A percentile compares a stretch with the other conserved stretches of the same genome.
phyloP scores from a whole-genome alignment of 1,284 basidiomycete species.

The Austroboletus niveus region DNA sequence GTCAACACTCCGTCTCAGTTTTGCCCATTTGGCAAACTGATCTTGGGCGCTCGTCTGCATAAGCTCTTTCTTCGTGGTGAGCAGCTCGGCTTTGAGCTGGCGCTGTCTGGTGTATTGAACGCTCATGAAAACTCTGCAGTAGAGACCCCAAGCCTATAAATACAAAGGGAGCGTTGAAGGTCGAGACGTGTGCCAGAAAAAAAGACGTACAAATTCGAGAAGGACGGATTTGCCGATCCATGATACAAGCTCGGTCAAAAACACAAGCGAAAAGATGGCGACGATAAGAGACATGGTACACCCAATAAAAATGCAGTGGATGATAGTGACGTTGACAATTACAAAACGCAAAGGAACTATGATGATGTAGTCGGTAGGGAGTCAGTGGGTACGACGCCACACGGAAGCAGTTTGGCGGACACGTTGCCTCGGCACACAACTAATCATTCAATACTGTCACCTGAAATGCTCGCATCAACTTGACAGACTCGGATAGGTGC shows the following conservation, averaged over 20 bases:
- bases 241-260: constrained; percentile 77
- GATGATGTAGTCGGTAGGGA: background rate
- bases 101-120: constrained; percentile 55
- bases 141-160: constrained; percentile 63
- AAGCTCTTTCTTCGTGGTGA: constrained; percentile 82
- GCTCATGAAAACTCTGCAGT: constrained; percentile 65
- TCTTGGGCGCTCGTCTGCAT: constrained; percentile 92
- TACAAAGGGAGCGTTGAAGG: background rate
- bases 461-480: too few relatives aligned
- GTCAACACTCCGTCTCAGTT: constrained; percentile 87
- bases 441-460: too few relatives aligned
- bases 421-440: background rate
- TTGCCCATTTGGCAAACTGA: constrained; percentile 99
- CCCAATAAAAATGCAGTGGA: background rate
- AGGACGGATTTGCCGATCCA: constrained; percentile 88
- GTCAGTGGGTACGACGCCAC: too few relatives aligned
- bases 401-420: background rate
- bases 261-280: constrained; percentile 78
- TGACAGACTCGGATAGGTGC: too few relatives aligned
- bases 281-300: constrained; percentile 70
- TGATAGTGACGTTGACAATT: too few relatives aligned
- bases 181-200: constrained; percentile 6
- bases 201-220: constrained; percentile 65
- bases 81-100: constrained; percentile 73
- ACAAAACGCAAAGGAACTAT: too few relatives aligned